Percentiles rank a stretch among this genome's conserved stretches.
phyloP scores from a whole-genome alignment of 176 grass and related monocot species.

The Bonia amplexicaulis region DNA sequence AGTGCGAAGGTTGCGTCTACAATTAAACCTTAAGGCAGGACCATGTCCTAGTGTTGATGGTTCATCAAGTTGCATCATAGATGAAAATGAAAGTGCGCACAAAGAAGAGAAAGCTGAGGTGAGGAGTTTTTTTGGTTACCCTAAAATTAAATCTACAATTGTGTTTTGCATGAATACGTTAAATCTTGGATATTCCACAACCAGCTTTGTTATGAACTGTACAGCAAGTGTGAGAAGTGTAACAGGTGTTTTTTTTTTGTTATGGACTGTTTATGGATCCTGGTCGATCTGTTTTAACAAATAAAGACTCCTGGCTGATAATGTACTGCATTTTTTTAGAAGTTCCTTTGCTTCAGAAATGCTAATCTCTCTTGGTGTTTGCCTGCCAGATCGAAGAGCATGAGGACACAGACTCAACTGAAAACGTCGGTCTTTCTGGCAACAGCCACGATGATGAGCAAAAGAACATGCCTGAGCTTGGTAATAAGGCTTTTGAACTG shows the following conservation, averaged over 20 bases:
- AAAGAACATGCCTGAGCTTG: conserved; percentile 40
- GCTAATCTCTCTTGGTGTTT: background rate
- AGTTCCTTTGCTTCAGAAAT: background rate
- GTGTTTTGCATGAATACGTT: background rate
- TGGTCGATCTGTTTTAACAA: background rate
- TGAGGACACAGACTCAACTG: conserved; percentile 10
- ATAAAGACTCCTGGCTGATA: background rate
- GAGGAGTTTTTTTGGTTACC: background rate
- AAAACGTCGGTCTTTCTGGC: background rate
- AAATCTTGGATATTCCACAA: background rate
- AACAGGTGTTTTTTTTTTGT: background rate
- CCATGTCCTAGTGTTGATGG: conserved; percentile 4
- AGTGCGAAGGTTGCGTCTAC: conserved; percentile 29
- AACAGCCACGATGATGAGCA: conserved; percentile 18
- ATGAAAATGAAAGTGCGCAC: background rate
- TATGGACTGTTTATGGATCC: background rate
- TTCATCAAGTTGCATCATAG: conserved; percentile 28
- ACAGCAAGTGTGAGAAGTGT: background rate
- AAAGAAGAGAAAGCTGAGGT: conserved; percentile 27
- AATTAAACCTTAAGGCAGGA: conserved; percentile 5
- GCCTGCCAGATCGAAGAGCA: conserved; percentile 41
- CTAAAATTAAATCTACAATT: background rate
- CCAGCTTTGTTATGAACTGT: background rate
- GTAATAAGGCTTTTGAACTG: conserved; percentile 36
- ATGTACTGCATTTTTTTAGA: background rate